Conservation (phyloP, 2,329 filamentous ascomycete species). For the Fusarium chuoi region DNA sequence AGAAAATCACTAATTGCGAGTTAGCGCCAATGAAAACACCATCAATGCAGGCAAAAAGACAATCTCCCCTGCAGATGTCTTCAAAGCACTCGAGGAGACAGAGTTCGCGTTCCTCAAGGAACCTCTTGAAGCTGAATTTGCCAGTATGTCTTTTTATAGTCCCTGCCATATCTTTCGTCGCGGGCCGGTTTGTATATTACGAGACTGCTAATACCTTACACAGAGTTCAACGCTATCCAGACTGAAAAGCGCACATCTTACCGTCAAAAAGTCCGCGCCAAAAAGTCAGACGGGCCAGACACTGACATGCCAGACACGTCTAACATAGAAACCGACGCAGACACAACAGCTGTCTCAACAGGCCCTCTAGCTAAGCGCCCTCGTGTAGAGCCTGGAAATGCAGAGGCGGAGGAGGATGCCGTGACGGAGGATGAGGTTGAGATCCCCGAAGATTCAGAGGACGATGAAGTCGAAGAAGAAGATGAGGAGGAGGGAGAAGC, state of each 20-base stretch:
- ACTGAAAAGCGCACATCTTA: constrained; percentile 80
- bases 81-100: constrained; percentile 79
- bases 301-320: constrained; percentile 52
- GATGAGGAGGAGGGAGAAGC: constrained; percentile 54
- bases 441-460: constrained; percentile 58
- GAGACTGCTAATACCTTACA: neutral
- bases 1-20: constrained; percentile 1
- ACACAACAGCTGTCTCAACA: constrained; percentile 47
- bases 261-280: constrained; percentile 74
- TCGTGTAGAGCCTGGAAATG: constrained; percentile 55
- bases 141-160: constrained; percentile 63
- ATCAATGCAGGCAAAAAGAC: constrained; percentile 77
- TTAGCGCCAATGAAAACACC: constrained; percentile 79
- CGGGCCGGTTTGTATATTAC: neutral
- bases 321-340: constrained; percentile 42
- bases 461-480: constrained; percentile 60
- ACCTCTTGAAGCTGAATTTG: constrained; percentile 78
- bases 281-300: constrained; percentile 59
- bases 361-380: constrained; percentile 56
- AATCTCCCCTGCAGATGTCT: constrained; percentile 78
- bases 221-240: constrained; percentile 78
- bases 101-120: constrained; percentile 79
- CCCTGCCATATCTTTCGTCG: neutral
- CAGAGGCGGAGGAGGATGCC: constrained; percentile 51
- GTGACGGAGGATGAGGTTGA: constrained; percentile 56